Base-by-base conservation (phyloP, 768 basidiomycete genomes). In the Mycena floridula region DNA sequence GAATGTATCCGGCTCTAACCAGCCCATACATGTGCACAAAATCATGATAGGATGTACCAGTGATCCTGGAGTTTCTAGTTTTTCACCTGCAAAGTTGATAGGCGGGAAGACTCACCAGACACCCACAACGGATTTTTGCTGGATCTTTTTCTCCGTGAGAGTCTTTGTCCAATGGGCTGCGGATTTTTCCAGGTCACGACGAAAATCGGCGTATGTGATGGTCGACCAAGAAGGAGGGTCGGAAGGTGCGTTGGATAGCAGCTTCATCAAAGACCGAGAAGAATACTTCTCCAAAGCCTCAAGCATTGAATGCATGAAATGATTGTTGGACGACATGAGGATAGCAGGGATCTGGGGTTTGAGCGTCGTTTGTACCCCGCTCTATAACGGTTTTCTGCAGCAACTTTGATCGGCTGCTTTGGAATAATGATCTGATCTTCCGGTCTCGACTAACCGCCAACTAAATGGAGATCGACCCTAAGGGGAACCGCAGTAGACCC, bases 81-180 rank as follows among this genome's bases (percentile, higher is more conserved):
- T n/a, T 9, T 30, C 28, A 30, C 9, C 13, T 20, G 23, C 15
- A 24, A 37, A 42, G 53, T 7, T 25, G 6, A 4, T 23, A 25
- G 20, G 11, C 40, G 45, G 35, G 20, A 42, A 25, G 40, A 55
- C 77, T 42, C 42, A 81, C 81, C 82, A 85, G 30, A 83, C 51
- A 12, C 81, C 82, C 16, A 85, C 62, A 20, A 85, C 78, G 15
- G 79, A 73, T 35, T 71, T 65, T 35, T 61, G 63, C 18, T 56
- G 47, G 22, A 83, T 59, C 23, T 66, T 69, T 30, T 64, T 61
- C 28, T 65, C 56, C 35, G 50, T 50, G 23, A 85, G 65, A 15
- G 59, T 54, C 8, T 51, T 54, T 16, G 65, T 62, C 74, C 82
- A 85, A 58, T 78, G 70, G 30, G 63, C 64, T 28, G 82, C 82